Evolutionary conservation across 441 rosid genomes (phyloP).

Genomic region (Populus tomentosa): DNA sequence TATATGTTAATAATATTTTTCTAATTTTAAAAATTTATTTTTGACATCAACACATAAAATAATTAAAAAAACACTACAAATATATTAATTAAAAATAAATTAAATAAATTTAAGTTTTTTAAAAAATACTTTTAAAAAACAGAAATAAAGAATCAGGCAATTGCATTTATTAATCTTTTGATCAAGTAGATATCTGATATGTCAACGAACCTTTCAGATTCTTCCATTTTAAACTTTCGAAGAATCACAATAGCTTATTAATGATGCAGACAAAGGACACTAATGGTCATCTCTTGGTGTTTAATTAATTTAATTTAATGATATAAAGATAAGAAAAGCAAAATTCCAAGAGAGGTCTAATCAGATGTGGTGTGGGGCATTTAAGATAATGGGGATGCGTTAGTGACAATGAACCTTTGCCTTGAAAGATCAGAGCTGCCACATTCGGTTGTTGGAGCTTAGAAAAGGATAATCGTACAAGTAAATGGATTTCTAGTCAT

Average conservation of each 20-base stretch:
- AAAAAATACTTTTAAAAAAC: too few species aligned
- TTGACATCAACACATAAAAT: too few species aligned
- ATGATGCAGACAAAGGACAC: conserved; percentile 1
- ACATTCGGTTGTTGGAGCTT: conserved; percentile 10
- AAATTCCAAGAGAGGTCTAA: conserved; percentile 9
- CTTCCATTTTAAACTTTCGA: conserved; percentile 10
- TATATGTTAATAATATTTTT: too few species aligned
- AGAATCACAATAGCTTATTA: conserved; percentile 11
- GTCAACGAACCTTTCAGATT: conserved; percentile 14
- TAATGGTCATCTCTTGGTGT: conserved; percentile 8
- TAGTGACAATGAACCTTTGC: conserved; percentile 17
- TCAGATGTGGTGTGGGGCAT: conserved; percentile 3
- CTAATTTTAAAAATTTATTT: too few species aligned
- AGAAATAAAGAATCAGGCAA: too few species aligned
- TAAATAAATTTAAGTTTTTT: too few species aligned
- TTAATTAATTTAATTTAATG: conserved; percentile 13
- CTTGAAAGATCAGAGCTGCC: conserved; percentile 17
- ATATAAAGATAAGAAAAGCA: background rate
- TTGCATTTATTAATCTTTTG: background rate
- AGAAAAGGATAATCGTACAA: conserved; percentile 6
- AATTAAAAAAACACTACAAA: too few species aligned
- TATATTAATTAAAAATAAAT: too few species aligned
- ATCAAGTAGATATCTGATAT: background rate
- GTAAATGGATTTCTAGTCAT: conserved; percentile 34
- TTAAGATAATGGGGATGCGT: conserved; percentile 4